Evolutionary conservation across 371 early-diverging fungal genomes (phyloP).

Genomic region (Coemansia sp.): DNA sequence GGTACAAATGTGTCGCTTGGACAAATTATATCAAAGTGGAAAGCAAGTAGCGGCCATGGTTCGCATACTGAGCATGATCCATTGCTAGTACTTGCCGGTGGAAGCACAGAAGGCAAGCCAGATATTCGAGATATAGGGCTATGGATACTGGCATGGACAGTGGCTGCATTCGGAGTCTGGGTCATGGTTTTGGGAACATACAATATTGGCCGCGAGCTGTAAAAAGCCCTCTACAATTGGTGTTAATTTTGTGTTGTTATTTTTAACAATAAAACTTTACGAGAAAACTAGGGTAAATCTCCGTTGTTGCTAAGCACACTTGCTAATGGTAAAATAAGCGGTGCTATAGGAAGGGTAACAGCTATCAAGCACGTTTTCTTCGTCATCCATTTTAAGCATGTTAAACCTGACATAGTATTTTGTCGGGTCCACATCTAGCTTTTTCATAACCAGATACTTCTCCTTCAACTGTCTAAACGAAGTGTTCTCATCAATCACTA

Average conservation of each 20-base stretch:
- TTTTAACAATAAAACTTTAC: background rate
- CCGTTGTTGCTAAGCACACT: background rate
- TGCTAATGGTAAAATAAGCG: conserved; percentile 3
- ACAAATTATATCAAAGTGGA: background rate
- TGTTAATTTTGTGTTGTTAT: background rate
- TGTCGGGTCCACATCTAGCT: background rate
- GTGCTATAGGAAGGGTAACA: background rate
- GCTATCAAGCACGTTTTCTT: background rate
- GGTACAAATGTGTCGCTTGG: conserved; percentile 33
- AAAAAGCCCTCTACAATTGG: background rate
- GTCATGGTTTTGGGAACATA: conserved; percentile 39
- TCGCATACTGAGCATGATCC: background rate
- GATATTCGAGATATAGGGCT: background rate
- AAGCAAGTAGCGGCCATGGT: background rate
- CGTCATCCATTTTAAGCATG: conserved; percentile 1
- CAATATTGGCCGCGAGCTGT: conserved; percentile 1
- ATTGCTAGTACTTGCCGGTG: background rate
- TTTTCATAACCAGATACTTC: background rate
- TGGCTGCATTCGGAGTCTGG: conserved; percentile 31
- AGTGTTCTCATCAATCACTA: background rate
- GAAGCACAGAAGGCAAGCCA: background rate
- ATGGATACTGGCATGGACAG: conserved; percentile 35
- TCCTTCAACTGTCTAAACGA: conserved; percentile 1
- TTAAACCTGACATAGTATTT: background rate
- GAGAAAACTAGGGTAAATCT: background rate